These are phyloP conservation scores for Verticillium longisporum DNA, from an alignment of 2,329 filamentous ascomycete genomes.

Conservation along the genomic window DNA sequence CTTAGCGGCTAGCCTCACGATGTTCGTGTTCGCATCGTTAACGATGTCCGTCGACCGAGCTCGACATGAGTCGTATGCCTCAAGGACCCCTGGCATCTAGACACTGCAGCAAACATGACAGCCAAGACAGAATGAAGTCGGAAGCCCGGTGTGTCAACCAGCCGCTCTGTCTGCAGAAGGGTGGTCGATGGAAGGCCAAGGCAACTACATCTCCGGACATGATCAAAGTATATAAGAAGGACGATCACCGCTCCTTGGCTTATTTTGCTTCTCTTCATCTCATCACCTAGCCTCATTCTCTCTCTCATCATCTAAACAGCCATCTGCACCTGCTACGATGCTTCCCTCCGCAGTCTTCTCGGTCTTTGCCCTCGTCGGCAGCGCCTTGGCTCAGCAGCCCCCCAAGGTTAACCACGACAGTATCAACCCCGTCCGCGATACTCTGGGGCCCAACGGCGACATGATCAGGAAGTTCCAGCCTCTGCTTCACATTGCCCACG, in stretches of 20 bases:
- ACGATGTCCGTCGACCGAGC: background rate
- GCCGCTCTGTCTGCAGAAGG: too few relatives aligned
- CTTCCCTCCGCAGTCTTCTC: background rate
- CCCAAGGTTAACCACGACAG: constrained; percentile 1
- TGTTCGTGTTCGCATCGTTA: background rate
- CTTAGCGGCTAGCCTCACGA: background rate
- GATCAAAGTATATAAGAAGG: background rate
- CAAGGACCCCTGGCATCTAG: background rate
- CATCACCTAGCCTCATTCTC: background rate
- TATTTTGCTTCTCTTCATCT: background rate
- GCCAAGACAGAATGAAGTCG: too few relatives aligned
- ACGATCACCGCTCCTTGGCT: background rate
- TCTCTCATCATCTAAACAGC: background rate
- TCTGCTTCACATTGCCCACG: constrained; percentile 5
- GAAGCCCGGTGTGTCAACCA: too few relatives aligned
- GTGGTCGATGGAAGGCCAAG: too few relatives aligned
- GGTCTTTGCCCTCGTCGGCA: background rate
- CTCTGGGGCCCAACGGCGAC: constrained; percentile 1
- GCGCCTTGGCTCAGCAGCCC: background rate
- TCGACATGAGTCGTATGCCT: background rate
- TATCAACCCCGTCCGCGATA: background rate
- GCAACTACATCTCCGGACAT: too few relatives aligned
- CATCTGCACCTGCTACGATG: background rate
- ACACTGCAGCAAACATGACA: background rate
- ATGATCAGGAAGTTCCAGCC: constrained; percentile 4